Percentiles rank a stretch among this genome's conserved stretches.
Evolutionary conservation across 1,139 yeast species (phyloP).

Genomic region (Geotrichum phurueaensis): DNA sequence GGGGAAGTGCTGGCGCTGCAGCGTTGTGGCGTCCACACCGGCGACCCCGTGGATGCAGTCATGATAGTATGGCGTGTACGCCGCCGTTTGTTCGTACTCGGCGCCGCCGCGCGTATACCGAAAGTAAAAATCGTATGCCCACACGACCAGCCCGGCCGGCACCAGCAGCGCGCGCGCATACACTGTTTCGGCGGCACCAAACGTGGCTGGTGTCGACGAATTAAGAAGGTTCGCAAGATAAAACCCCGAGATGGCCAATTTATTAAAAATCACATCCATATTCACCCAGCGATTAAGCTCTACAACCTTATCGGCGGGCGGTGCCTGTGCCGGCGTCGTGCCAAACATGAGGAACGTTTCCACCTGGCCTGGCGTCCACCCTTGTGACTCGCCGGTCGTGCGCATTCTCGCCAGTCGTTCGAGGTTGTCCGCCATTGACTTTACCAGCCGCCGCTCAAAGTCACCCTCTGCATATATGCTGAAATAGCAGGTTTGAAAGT

Average conservation of each 20-base stretch:
- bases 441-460: constrained; percentile 3
- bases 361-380: neutral
- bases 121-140: constrained; percentile 8
- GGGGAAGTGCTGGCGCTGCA: neutral
- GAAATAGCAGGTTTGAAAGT: constrained; percentile 11
- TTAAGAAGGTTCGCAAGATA: constrained; percentile 1
- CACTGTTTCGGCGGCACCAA: constrained; percentile 6
- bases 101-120: neutral
- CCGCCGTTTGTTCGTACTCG: neutral
- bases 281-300: constrained; percentile 2
- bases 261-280: constrained; percentile 1
- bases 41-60: constrained; percentile 1
- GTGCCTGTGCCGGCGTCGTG: neutral
- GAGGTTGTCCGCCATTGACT: constrained; percentile 1
- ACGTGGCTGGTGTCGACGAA: neutral
- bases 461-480: constrained; percentile 8
- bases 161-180: constrained; percentile 5
- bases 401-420: neutral
- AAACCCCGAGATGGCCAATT: neutral
- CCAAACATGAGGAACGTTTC: constrained; percentile 13
- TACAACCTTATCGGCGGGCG: neutral
- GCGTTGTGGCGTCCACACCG: neutral
- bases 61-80: constrained; percentile 1
- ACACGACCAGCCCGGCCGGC: constrained; percentile 1
- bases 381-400: neutral